Conservation (phyloP, 2,329 filamentous ascomycete species). For the Botrytis paeoniae region DNA sequence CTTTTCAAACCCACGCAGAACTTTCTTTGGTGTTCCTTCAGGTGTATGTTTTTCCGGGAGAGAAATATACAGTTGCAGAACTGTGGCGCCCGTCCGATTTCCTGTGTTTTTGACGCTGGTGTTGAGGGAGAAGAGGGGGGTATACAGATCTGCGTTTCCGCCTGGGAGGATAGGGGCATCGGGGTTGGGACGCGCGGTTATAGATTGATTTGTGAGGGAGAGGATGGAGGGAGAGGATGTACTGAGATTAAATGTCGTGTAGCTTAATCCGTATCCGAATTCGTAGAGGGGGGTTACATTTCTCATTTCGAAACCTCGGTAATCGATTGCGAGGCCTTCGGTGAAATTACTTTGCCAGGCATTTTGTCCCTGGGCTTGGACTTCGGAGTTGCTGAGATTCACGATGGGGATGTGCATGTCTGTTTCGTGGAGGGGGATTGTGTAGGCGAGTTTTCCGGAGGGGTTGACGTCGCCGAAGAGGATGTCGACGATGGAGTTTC, state of each 20-base stretch:
- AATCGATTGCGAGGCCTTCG: slow-evolving; percentile 78
- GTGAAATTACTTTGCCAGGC: slow-evolving; percentile 60
- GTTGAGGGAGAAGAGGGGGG: slow-evolving; percentile 47
- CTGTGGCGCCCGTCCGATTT: slow-evolving; percentile 31
- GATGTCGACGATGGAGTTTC: slow-evolving; percentile 72
- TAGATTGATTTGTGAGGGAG: not conserved
- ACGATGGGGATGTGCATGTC: slow-evolving; percentile 55
- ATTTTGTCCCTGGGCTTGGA: not conserved
- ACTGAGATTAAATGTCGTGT: slow-evolving; percentile 68
- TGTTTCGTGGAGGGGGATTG: slow-evolving; percentile 53
- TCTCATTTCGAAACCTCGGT: slow-evolving; percentile 64
- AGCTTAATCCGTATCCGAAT: slow-evolving; percentile 75
- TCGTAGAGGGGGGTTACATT: slow-evolving; percentile 66
- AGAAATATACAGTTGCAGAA: slow-evolving; percentile 39
- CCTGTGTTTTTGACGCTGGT: slow-evolving; percentile 53
- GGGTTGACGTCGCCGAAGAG: slow-evolving; percentile 78
- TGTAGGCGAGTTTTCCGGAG: slow-evolving; percentile 62
- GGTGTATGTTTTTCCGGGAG: not conserved
- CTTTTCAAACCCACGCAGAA: slow-evolving; percentile 76
- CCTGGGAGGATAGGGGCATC: slow-evolving; percentile 46
- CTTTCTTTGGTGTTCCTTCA: slow-evolving; percentile 43
- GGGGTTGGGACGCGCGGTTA: slow-evolving; percentile 23
- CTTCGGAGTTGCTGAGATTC: slow-evolving; percentile 32
- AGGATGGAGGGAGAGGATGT: slow-evolving; percentile 40
- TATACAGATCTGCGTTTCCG: slow-evolving; percentile 55